phyloP scores from a whole-genome alignment of 176 grass and related monocot genomes.

The Elymus sibiricus region DNA sequence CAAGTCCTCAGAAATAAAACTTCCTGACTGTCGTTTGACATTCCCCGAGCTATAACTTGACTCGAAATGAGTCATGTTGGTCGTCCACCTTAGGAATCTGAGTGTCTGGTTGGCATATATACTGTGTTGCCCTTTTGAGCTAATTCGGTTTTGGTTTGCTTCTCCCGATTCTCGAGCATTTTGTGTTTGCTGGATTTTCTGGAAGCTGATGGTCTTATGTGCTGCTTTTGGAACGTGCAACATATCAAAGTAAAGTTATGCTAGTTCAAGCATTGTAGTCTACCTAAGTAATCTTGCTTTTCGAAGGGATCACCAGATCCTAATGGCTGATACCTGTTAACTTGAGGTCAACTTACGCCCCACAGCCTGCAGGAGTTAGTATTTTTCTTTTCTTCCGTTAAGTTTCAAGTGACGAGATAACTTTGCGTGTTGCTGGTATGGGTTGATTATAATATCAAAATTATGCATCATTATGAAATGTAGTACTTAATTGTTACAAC shows the following conservation, averaged over 20 bases:
- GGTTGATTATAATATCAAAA: not conserved
- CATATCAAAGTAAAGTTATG: not conserved
- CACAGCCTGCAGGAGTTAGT: not conserved
- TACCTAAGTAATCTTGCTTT: not conserved
- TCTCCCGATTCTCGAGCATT: not conserved
- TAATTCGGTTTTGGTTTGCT: not conserved
- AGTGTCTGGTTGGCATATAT: not conserved
- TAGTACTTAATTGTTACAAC: not conserved
- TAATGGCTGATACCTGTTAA: not conserved
- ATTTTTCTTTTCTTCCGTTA: not conserved
- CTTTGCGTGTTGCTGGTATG: not conserved
- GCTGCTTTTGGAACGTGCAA: not conserved
- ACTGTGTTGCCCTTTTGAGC: not conserved
- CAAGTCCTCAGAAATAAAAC: not conserved
- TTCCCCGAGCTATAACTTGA: not conserved
- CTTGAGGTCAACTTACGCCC: not conserved
- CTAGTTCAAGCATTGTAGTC: not conserved
- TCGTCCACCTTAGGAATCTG: not conserved
- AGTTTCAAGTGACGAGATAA: not conserved
- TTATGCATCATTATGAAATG: not conserved
- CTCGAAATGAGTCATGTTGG: not conserved
- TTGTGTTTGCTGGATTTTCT: not conserved
- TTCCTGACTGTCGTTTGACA: too few species aligned
- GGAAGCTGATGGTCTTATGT: not conserved
- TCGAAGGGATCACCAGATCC: not conserved